Evolutionary conservation across 768 basidiomycete genomes (phyloP), one percentile per base, ranked within the genome.

Genomic region (Chalciporus pseudorubinellus): DNA sequence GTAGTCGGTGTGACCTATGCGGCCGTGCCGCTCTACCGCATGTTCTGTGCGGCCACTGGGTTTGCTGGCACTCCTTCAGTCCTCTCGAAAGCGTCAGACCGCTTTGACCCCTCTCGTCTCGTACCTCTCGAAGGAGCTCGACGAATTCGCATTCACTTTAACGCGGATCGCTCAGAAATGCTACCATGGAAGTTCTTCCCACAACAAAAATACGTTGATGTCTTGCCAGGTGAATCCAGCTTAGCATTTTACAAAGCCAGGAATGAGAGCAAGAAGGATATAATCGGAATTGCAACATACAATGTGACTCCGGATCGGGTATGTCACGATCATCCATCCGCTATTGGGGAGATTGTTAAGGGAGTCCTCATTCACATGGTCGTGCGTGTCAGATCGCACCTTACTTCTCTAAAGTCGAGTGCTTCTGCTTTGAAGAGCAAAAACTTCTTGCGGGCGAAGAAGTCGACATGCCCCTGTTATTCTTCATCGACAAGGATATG

Each of bases 341-440:
- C 34, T n/a, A 14, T 26, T 11, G 14, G 29, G 45, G 18, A 16
- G 26, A 20, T 20, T 14, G 34, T 39, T 55, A 11, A 46, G 36
- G 14, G 19, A 36, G 14, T 13, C 11, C 5, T 19, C 20, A 11
- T 11, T 31, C 39, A 26, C 36, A n/a, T 31, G 11, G 39, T 8
- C 19, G 51, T 26, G 20, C 16, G 8, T 18, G 14, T 36, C 45
- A 98, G 95, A 81, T 98, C 59, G 97, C 97, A 9, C 94, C 95
- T 0, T 98, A 98, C 70, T 99, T 99, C 65, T 93, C 95, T 45
- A 99, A 99, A 74, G 93, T 99, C 12, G 97, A 99, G 69, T 99
- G 97, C 59, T 99, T 99, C 76, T 99, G 97, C 71, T 99, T 99
- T 59, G 97, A 99, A 68, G 97, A 99, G 67, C 97, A 99, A 70